Evolutionary conservation across 2,329 filamentous ascomycete species (phyloP).

Genomic region (Cladobotryum protrusum): DNA sequence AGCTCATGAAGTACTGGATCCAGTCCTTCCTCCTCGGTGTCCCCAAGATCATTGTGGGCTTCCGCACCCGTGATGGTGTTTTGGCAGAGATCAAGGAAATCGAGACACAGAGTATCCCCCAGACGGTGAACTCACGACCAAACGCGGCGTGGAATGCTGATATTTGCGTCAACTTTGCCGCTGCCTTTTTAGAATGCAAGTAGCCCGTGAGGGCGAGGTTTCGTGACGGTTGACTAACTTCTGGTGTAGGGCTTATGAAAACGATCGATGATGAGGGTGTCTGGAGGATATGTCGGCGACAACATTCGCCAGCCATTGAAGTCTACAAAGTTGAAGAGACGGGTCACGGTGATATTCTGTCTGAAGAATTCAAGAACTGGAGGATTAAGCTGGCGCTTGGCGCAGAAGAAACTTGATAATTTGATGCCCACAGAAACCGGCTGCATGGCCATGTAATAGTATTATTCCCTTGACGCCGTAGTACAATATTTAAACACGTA

Average conservation of each 20-base stretch:
- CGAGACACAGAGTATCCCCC: constrained; percentile 71
- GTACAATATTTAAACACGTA: not conserved
- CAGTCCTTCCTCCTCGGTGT: constrained; percentile 93
- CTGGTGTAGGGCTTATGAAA: constrained; percentile 51
- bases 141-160: constrained; percentile 81
- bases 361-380: constrained; percentile 73
- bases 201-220: constrained; percentile 7
- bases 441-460: no score
- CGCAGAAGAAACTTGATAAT: not conserved
- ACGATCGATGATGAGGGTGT: constrained; percentile 65
- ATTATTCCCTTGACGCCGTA: not conserved
- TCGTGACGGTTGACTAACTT: constrained; percentile 14
- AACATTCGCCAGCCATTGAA: constrained; percentile 61
- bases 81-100: constrained; percentile 70
- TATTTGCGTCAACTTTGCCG: constrained; percentile 86
- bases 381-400: constrained; percentile 47
- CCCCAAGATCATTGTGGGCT: constrained; percentile 85
- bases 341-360: constrained; percentile 70
- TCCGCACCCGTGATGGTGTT: constrained; percentile 66
- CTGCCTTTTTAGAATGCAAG: constrained; percentile 69
- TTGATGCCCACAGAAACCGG: no score
- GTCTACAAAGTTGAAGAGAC: constrained; percentile 67
- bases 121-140: constrained; percentile 61
- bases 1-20: constrained; percentile 93
- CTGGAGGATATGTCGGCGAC: constrained; percentile 68